These are phyloP conservation scores for Harringtonia lauricola DNA, from an alignment of 2,329 filamentous ascomycete species.

Conservation along the genomic window DNA sequence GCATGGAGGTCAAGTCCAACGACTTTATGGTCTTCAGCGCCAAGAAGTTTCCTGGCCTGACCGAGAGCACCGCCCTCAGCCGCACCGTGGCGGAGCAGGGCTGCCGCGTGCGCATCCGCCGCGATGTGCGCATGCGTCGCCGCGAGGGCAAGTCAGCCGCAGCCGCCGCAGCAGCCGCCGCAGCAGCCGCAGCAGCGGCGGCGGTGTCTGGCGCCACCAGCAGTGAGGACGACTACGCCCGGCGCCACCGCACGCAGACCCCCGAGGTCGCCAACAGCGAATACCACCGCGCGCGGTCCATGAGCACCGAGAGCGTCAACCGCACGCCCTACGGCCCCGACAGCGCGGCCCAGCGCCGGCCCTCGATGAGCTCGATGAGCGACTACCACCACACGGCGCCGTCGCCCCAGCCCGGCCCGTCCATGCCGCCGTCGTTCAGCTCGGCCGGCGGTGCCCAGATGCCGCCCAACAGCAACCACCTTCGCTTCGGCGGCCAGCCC, in stretches of 20 bases:
- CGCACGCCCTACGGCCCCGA: slow-evolving; percentile 19
- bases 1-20: slow-evolving; percentile 79
- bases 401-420: slow-evolving; percentile 10
- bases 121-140: slow-evolving; percentile 45
- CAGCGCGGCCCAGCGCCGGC: slow-evolving; percentile 18
- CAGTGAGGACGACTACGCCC: slow-evolving; percentile 20
- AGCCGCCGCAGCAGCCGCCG: slow-evolving; percentile 1
- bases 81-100: slow-evolving; percentile 92
- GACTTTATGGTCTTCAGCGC: slow-evolving; percentile 88
- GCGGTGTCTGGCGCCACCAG: slow-evolving; percentile 2
- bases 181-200: slow-evolving; percentile 2
- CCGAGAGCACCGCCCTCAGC: slow-evolving; percentile 80
- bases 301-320: slow-evolving; percentile 20
- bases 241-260: slow-evolving; percentile 20
- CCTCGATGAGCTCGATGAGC: slow-evolving; percentile 19
- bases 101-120: slow-evolving; percentile 87
- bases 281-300: slow-evolving; percentile 20
- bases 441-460: slow-evolving; percentile 14
- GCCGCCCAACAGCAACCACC: slow-evolving; percentile 3
- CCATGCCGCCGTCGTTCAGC: slow-evolving; percentile 17
- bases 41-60: slow-evolving; percentile 94
- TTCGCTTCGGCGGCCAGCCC: slow-evolving; percentile 8
- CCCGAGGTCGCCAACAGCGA: slow-evolving; percentile 17
- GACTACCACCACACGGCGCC: slow-evolving; percentile 16
- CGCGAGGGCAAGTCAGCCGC: slow-evolving; percentile 36